phyloP scores from a whole-genome alignment of 345 rosid species.

The Rhodamnia rubescens region DNA sequence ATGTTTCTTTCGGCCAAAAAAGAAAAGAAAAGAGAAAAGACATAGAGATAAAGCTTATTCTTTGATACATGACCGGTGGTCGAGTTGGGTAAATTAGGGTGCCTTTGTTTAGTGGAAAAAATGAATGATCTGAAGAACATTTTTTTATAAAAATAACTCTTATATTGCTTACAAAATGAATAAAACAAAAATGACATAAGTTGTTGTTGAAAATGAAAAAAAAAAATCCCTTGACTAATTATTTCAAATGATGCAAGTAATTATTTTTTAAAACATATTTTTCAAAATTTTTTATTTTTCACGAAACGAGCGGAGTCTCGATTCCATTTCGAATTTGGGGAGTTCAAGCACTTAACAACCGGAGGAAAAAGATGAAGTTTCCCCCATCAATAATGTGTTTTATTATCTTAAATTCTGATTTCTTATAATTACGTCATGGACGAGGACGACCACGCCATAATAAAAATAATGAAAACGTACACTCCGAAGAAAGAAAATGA shows the following conservation, averaged over 20 bases:
- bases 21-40: background rate
- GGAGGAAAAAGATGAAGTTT: too few species aligned
- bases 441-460: background rate
- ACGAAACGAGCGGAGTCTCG: rapidly evolving
- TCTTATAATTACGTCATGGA: background rate
- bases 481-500: too few species aligned
- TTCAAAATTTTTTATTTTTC: too few species aligned
- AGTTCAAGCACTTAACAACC: background rate
- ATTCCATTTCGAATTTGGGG: background rate
- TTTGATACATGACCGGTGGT: background rate
- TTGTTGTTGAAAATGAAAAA: background rate
- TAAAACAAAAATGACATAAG: background rate
- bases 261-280: too few species aligned
- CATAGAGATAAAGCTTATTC: background rate
- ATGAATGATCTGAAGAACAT: background rate
- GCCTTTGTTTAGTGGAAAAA: background rate
- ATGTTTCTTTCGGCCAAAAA: background rate
- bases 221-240: background rate
- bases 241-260: background rate
- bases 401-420: background rate
- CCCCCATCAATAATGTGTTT: too few species aligned
- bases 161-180: background rate
- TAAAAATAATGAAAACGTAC: background rate
- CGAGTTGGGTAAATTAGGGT: background rate
- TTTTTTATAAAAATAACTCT: background rate